A percentile compares a stretch with the other conserved stretches of the same genome.
These are phyloP conservation scores for Aspergillus cejpii DNA, from an alignment of 2,329 filamentous ascomycete genomes.

Conservation along the genomic window DNA sequence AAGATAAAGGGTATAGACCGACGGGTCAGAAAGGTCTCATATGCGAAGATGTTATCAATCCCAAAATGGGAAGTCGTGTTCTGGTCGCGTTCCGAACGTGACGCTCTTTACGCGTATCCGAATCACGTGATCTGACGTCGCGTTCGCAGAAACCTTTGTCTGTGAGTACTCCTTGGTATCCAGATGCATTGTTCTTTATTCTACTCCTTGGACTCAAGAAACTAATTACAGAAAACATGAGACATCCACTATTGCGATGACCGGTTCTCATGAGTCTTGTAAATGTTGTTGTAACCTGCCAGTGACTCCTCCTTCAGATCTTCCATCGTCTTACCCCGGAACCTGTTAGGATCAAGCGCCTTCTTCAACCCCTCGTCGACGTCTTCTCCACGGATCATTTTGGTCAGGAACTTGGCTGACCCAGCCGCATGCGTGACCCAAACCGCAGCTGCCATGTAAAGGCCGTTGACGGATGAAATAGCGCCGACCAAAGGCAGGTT, in stretches of 20 bases:
- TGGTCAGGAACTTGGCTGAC: constrained; percentile 21
- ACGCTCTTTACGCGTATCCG: constrained; percentile 22
- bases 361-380: constrained; percentile 15
- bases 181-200: neutral
- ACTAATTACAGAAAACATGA: neutral
- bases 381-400: constrained; percentile 10
- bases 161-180: too few relatives aligned
- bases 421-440: constrained; percentile 36
- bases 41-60: neutral
- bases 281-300: constrained; percentile 29
- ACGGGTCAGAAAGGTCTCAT: neutral
- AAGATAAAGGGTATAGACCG: neutral
- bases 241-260: neutral
- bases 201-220: neutral
- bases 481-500: constrained; percentile 30
- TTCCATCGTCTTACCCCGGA: constrained; percentile 16
- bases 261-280: constrained; percentile 16
- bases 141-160: too few relatives aligned
- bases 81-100: constrained; percentile 21
- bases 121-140: neutral
- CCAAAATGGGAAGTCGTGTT: constrained; percentile 15
- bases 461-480: constrained; percentile 18
- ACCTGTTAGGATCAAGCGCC: constrained; percentile 23
- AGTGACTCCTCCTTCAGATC: constrained; percentile 20
- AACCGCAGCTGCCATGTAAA: constrained; percentile 31